Base-by-base conservation (phyloP, 164 flowering plant species). In the Chloranthus sessilifolius region DNA sequence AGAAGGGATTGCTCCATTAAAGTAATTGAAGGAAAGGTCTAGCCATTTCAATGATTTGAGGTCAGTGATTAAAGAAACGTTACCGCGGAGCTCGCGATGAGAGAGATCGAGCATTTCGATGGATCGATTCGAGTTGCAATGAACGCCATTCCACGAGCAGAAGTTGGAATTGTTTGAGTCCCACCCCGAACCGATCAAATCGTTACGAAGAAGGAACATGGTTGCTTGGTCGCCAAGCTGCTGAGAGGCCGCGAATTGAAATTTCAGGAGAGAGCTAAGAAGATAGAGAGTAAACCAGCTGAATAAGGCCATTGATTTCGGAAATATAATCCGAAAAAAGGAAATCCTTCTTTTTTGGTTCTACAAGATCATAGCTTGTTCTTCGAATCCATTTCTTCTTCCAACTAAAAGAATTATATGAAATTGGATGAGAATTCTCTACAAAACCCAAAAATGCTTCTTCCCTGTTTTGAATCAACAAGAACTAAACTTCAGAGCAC, bases 101-200 rank as follows among this genome's bases (percentile, higher is more conserved):
- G 99, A 77, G 63, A 92, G 96, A 62, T 74, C 75, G 43, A 92
- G 84, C 53, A 9, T 50, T 65, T 80, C 91, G 20, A 92, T 96
- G 11, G 83, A 80, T 16, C 62, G 56, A 59, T 80, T 71, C 20
- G 54, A 56, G 48, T 50, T 74, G 61, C 99, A 92, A 25, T 27
- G 36, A 26, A 92, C 70, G 26, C 94, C 90, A 3, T 25, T 49
- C 99, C 95, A 88, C 14, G 75, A 59, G 58, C 99, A 92, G 74
- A 69, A 75, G 64, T 74, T 70, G 21, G 86, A 69, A 60, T 3
- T 47, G 58, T 76, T 75, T 40, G 39, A 39, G 44, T 63, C 75
- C 96, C 96, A 92, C 0, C 60, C 71, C n/a, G 79, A 50, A 2
- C 82, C 65, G 25, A 41, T 52, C 28, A 92, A 73, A 76, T 88